Base-by-base conservation (phyloP, 2,329 filamentous ascomycete species). In the Monosporascus ibericus region DNA sequence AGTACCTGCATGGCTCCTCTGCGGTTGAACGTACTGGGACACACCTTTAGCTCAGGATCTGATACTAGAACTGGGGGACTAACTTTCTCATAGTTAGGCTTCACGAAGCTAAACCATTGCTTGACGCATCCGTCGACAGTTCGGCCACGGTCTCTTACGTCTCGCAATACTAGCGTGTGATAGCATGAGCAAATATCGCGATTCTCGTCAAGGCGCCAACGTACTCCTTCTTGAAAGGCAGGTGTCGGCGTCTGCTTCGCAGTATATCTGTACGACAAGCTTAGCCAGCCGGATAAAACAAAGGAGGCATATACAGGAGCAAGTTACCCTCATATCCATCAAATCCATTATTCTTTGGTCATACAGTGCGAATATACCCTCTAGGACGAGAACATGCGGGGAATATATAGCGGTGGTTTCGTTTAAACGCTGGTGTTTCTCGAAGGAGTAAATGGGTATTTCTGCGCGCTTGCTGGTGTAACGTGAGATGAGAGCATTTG, bases 61-160 rank as follows among this genome's bases (percentile, higher is more conserved):
- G 6, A 1, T 8, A 20, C 9, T 5, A 47, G 6, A 11, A 38
- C 14, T 17, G 37, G 22, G 20, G 25, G 3, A 50, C 63, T 51
- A 65, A 79, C 80, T 71, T 87, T 90, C 69, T 92, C 88, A 63
- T 95, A 97, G 65, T 97, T 97, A 3, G 94, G 94, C 71, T 99
- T 99, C 44, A 99, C 94, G 67, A 88, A 99, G 11, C 75, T 76
- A 68, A 97, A 96, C 94, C 94, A 99, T 69, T 99, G 94, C 71
- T 97, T 97, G 69, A 99, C 92, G 64, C 92, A 92, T 40, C 94
- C 94, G 66, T 96, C 88, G 52, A 97, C 88, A 64, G 96, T 92
- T 65, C 94, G 82, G 3, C 89, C 92, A 63, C 94, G 85, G 63
- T 96, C 90, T 62, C 84, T 84, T 22, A 97, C 90, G 71, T 99